phyloP scores from a whole-genome alignment of 495 filamentous ascomycete genomes.

The Aspergillus indologenus region DNA sequence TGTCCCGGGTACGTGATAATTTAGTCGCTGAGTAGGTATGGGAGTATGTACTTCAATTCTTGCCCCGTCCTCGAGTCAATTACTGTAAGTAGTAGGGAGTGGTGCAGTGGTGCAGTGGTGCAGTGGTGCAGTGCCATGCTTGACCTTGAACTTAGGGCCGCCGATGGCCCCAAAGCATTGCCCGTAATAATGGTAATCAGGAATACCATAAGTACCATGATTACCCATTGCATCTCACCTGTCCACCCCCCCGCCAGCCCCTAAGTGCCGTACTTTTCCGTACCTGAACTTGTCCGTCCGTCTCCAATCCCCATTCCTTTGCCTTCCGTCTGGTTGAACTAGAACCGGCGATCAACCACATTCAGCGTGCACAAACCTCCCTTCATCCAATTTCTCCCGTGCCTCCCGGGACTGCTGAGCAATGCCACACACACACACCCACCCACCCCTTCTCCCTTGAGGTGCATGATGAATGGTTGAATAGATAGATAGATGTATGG shows the following conservation, averaged over 20 bases:
- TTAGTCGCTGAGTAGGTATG: no score
- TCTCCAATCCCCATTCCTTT: conserved; percentile 34
- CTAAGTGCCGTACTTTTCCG: conserved; percentile 13
- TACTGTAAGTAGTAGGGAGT: not conserved
- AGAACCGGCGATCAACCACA: conserved; percentile 35
- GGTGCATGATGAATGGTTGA: not conserved
- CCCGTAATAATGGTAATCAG: conserved; percentile 8
- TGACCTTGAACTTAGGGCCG: not conserved
- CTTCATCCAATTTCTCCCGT: conserved; percentile 21
- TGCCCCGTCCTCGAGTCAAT: conserved; percentile 3
- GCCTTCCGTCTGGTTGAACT: conserved; percentile 26
- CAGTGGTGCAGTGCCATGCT: no score
- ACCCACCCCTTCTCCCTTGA: conserved; percentile 18
- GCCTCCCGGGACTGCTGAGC: conserved; percentile 27
- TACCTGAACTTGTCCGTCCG: conserved; percentile 14
- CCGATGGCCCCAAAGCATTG: not conserved
- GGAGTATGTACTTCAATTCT: no score
- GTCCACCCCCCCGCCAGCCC: not conserved
- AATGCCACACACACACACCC: conserved; percentile 12
- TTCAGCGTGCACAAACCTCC: conserved; percentile 29
- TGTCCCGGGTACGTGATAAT: no score
- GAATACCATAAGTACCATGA: conserved; percentile 10
- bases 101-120: not conserved
- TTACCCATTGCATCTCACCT: not conserved
- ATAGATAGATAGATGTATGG: no score